Percentiles rank a stretch among this genome's conserved stretches.
Evolutionary conservation across 768 basidiomycete genomes (phyloP).

Genomic region (Psilocybe subaeruginosa): DNA sequence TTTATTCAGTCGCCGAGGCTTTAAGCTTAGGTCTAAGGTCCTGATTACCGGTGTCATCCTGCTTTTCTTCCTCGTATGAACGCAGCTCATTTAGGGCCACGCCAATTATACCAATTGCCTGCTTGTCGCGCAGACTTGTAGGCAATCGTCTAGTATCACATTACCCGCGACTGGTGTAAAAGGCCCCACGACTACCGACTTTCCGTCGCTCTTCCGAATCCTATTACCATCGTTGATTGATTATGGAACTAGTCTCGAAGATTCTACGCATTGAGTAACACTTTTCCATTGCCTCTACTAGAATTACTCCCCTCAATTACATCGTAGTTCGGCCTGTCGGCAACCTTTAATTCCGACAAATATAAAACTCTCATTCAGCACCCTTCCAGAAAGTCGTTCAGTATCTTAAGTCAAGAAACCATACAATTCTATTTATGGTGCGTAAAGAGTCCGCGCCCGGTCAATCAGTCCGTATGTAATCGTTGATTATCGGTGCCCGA

Average conservation of each 20-base stretch:
- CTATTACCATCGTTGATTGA: not conserved
- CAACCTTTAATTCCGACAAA: no score
- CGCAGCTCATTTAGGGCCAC: no score
- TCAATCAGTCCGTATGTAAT: not conserved
- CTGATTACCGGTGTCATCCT: not conserved
- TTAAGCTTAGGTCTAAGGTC: not conserved
- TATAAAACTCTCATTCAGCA: no score
- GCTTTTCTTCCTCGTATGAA: not conserved
- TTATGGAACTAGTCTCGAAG: no score
- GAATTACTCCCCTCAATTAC: not conserved
- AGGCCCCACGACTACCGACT: not conserved
- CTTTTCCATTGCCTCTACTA: not conserved
- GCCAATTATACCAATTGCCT: not conserved
- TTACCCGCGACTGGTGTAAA: not conserved
- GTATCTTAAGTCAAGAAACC: no score
- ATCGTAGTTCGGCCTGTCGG: not conserved
- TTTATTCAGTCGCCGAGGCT: not conserved
- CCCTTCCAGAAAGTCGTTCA: no score
- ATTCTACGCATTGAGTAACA: no score
- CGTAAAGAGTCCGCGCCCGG: no score
- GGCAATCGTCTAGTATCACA: not conserved
- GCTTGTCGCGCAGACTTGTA: not conserved
- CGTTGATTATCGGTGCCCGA: not conserved
- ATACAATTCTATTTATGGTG: not conserved
- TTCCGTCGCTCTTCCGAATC: not conserved